Conservation (phyloP, 1,284 basidiomycete species). For the Macrocybe sp. region DNA sequence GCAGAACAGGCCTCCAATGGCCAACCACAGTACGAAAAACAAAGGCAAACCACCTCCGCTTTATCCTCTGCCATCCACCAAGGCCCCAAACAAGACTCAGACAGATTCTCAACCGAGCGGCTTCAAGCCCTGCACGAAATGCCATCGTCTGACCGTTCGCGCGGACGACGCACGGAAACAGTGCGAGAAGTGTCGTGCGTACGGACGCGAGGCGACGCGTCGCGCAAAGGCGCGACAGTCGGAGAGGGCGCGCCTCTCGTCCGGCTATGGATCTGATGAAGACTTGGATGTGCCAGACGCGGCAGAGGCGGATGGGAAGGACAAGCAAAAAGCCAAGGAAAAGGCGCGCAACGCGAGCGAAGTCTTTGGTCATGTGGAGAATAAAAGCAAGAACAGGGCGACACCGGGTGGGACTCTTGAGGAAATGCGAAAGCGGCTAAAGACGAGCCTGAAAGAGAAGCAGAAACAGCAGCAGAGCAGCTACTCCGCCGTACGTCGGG, state of each 20-base stretch:
- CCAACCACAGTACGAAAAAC: too few relatives aligned
- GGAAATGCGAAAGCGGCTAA: conserved; percentile 9
- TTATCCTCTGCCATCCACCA: background rate
- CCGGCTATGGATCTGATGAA: too few relatives aligned
- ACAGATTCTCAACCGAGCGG: background rate
- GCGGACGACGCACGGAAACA: conserved; percentile 1
- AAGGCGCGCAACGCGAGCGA: background rate
- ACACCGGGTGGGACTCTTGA: background rate
- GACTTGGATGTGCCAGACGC: too few relatives aligned
- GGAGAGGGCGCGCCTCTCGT: too few relatives aligned
- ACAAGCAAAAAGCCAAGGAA: background rate
- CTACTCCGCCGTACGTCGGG: too few relatives aligned
- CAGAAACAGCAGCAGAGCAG: too few relatives aligned
- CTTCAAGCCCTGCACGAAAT: conserved; percentile 2
- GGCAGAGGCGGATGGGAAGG: background rate
- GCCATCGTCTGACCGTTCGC: conserved; percentile 3
- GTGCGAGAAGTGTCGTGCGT: conserved; percentile 11
- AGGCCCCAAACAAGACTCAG: background rate
- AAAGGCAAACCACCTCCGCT: too few relatives aligned
- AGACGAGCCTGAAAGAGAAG: background rate
- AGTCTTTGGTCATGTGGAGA: too few relatives aligned
- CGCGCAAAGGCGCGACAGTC: too few relatives aligned
- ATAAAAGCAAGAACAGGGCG: too few relatives aligned
- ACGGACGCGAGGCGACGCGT: background rate
- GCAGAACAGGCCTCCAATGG: too few relatives aligned